A percentile compares a stretch with the other conserved stretches of the same genome.
These are phyloP conservation scores for Clonostachys byssicola DNA, from an alignment of 2,329 filamentous ascomycete genomes.

Conservation along the genomic window DNA sequence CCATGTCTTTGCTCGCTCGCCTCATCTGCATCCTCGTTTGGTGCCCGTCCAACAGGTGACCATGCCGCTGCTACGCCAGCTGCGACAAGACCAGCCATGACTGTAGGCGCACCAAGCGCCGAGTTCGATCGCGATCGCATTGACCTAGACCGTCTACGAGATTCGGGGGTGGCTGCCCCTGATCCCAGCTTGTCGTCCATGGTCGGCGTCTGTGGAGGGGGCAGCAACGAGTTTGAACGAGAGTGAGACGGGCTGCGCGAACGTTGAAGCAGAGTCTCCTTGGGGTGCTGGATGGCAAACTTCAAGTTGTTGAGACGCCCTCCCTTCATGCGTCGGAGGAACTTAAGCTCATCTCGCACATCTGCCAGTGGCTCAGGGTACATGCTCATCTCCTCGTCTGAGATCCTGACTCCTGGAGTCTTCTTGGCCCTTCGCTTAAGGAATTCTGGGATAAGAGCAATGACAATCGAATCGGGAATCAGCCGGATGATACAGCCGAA, in stretches of 20 bases:
- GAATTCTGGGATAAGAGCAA: conserved; percentile 46
- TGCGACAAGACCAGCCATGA: conserved; percentile 81
- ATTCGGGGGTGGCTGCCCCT: conserved; percentile 51
- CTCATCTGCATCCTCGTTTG: neutral
- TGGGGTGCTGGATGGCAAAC: conserved; percentile 73
- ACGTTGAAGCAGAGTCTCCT: conserved; percentile 56
- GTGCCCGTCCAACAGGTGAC: conserved; percentile 60
- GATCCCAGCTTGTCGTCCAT: conserved; percentile 47
- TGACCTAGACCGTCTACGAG: conserved; percentile 62
- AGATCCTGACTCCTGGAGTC: conserved; percentile 54
- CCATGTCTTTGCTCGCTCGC: no score
- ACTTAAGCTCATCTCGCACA: conserved; percentile 75
- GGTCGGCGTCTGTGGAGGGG: conserved; percentile 58
- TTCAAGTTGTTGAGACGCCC: conserved; percentile 78
- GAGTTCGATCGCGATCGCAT: conserved; percentile 64
- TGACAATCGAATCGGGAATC: conserved; percentile 69
- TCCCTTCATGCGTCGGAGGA: conserved; percentile 76
- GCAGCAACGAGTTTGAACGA: conserved; percentile 59
- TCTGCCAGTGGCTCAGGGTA: conserved; percentile 72
- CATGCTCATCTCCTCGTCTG: conserved; percentile 61
- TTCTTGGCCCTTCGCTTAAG: conserved; percentile 43
- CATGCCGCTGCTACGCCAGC: conserved; percentile 73
- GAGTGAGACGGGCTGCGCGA: conserved; percentile 61
- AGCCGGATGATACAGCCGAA: conserved; percentile 77
- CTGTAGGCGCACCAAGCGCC: conserved; percentile 68